Percentiles rank a stretch among this genome's conserved stretches.
Evolutionary conservation across 228 moss, liverwort and hornwort species (phyloP).

Genomic region (Sphagnum fallax): DNA sequence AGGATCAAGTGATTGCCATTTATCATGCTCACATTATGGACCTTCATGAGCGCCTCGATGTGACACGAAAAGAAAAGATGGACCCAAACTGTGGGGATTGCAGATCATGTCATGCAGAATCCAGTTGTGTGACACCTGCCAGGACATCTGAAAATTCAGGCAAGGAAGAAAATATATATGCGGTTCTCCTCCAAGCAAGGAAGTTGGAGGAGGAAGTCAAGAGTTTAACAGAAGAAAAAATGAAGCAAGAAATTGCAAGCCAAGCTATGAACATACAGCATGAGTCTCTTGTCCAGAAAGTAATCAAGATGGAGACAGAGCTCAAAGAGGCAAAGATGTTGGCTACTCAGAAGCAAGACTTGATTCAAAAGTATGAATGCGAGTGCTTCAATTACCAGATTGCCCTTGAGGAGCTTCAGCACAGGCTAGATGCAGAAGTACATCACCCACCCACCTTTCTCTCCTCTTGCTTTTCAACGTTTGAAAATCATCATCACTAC

Average conservation of each 20-base stretch:
- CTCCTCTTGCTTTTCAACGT: not conserved
- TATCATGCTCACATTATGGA: conserved; percentile 42
- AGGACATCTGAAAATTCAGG: not conserved
- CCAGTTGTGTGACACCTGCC: not conserved
- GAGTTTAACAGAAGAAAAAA: conserved; percentile 36
- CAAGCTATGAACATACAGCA: conserved; percentile 41
- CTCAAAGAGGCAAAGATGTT: conserved; percentile 37
- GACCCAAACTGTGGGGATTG: conserved; percentile 45
- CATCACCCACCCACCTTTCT: not conserved
- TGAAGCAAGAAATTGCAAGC: conserved; percentile 42
- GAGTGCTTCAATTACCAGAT: conserved; percentile 39
- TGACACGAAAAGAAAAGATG: conserved; percentile 22
- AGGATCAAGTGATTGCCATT: conserved; percentile 47
- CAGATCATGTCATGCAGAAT: conserved; percentile 13
- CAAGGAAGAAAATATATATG: conserved; percentile 25
- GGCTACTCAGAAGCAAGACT: conserved; percentile 33
- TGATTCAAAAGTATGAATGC: conserved; percentile 46
- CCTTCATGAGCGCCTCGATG: conserved; percentile 41
- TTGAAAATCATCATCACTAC: not conserved
- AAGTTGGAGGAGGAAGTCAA: conserved; percentile 47
- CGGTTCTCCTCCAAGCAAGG: conserved; percentile 21
- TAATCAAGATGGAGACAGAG: conserved; percentile 41
- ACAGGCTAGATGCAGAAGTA: conserved; percentile 35
- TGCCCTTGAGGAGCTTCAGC: conserved; percentile 33
- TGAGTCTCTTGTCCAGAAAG: conserved; percentile 41